Evolutionary conservation across 345 rosid genomes (phyloP).

Genomic region (Dipteronia dyeriana): DNA sequence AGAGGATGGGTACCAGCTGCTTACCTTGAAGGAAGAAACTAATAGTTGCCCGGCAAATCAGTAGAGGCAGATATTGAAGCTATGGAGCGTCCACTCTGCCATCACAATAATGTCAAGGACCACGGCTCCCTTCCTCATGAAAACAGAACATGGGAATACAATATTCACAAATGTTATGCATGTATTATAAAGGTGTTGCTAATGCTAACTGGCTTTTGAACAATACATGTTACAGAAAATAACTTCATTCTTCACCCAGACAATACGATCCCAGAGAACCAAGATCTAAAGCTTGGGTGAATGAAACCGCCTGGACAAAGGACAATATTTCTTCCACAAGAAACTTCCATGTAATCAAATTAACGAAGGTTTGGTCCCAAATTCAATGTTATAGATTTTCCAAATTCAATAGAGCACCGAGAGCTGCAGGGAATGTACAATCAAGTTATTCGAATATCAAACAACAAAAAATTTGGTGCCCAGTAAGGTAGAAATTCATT

Average conservation of each 20-base stretch:
- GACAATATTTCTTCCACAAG: background rate
- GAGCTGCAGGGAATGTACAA: background rate
- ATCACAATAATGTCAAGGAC: background rate
- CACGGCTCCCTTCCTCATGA: background rate
- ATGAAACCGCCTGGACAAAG: background rate
- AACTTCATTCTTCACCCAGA: background rate
- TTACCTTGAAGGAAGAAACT: constrained; percentile 12
- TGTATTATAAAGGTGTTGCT: background rate
- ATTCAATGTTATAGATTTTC: background rate
- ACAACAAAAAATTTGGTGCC: background rate
- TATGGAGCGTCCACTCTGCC: background rate
- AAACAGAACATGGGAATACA: constrained; percentile 5
- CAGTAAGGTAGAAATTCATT: background rate
- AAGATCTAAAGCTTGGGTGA: background rate
- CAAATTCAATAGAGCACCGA: background rate
- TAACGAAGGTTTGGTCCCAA: background rate
- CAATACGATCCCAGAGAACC: background rate
- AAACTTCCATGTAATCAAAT: background rate
- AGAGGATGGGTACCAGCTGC: background rate
- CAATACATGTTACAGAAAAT: background rate
- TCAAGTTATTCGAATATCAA: background rate
- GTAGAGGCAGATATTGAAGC: background rate
- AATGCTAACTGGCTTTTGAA: background rate
- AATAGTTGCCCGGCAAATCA: background rate
- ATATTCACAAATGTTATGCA: background rate